Evolutionary conservation across 305 asterid species (phyloP).

Genomic region (Fraxinus paxiana): DNA sequence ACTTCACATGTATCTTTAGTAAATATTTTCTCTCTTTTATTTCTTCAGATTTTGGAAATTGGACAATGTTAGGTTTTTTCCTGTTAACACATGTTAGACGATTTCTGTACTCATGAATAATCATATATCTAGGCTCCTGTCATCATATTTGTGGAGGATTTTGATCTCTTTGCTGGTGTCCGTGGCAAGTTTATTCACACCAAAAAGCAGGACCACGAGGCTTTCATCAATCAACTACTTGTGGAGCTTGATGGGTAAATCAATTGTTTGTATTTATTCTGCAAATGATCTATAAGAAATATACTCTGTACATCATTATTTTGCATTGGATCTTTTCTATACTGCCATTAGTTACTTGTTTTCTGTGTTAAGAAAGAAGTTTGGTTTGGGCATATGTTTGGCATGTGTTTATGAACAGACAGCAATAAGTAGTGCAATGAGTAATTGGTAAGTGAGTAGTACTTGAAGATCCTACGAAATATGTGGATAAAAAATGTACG

Average conservation of each 20-base stretch:
- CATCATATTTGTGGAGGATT: conserved; percentile 94
- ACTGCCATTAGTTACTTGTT: conserved; percentile 7
- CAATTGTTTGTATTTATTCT: conserved; percentile 7
- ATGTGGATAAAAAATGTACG: neutral
- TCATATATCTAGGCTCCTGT: conserved; percentile 80
- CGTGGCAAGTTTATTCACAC: conserved; percentile 89
- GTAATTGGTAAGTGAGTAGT: neutral
- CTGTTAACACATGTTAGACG: conserved; percentile 20
- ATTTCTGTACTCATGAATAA: conserved; percentile 26
- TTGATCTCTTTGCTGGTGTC: conserved; percentile 97
- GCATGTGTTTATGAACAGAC: neutral
- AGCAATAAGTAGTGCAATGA: neutral
- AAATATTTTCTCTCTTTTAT: neutral
- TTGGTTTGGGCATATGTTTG: neutral
- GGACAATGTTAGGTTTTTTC: neutral
- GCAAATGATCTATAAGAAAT: neutral
- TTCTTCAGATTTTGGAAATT: neutral
- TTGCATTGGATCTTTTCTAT: conserved; percentile 8
- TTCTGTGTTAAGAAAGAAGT: neutral
- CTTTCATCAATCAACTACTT: conserved; percentile 94
- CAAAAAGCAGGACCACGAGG: conserved; percentile 91
- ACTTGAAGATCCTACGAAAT: neutral
- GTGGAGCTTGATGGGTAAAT: conserved; percentile 97
- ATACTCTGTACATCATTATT: neutral
- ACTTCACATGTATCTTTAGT: neutral